Evolutionary conservation across 768 basidiomycete species (phyloP).

Genomic region (Termitomyces sp.): DNA sequence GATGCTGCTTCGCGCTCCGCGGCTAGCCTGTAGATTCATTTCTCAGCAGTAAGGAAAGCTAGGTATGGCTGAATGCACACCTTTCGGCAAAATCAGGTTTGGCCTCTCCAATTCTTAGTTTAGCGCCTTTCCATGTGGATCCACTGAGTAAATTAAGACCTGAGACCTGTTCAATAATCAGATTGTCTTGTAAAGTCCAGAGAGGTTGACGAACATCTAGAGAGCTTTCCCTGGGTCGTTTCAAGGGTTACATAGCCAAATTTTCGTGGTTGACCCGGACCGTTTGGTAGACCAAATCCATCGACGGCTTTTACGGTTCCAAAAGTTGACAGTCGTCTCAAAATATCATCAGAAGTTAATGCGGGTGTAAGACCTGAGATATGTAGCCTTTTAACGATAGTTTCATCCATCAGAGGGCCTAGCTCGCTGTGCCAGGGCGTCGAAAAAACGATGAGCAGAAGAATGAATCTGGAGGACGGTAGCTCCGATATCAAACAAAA

Average conservation of each 20-base stretch:
- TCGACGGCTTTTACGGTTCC: slow-evolving; percentile 67
- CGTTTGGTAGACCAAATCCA: slow-evolving; percentile 64
- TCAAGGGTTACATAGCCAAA: slow-evolving; percentile 76
- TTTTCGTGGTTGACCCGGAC: slow-evolving; percentile 60
- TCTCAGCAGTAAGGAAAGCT: neutral
- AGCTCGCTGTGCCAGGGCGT: neutral
- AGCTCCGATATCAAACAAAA: neutral
- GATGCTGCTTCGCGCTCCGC: slow-evolving; percentile 28
- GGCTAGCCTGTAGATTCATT: slow-evolving; percentile 23
- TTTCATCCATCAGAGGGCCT: slow-evolving; percentile 9
- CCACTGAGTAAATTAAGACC: slow-evolving; percentile 77
- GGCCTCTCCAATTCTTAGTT: slow-evolving; percentile 80
- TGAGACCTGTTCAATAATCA: slow-evolving; percentile 48
- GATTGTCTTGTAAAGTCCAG: neutral
- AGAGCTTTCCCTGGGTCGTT: slow-evolving; percentile 52
- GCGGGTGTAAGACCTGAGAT: slow-evolving; percentile 73
- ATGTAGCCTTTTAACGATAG: slow-evolving; percentile 59
- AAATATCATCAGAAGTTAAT: slow-evolving; percentile 55
- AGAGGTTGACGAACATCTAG: slow-evolving; percentile 51
- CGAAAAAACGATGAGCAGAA: neutral
- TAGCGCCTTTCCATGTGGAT: slow-evolving; percentile 85
- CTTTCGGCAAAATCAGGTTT: slow-evolving; percentile 67
- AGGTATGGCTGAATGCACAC: slow-evolving; percentile 29
- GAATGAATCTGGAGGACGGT: neutral
- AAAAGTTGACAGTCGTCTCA: slow-evolving; percentile 55